phyloP scores from a whole-genome alignment of 2,329 filamentous ascomycete genomes.

The Coniochaeta sp. region DNA sequence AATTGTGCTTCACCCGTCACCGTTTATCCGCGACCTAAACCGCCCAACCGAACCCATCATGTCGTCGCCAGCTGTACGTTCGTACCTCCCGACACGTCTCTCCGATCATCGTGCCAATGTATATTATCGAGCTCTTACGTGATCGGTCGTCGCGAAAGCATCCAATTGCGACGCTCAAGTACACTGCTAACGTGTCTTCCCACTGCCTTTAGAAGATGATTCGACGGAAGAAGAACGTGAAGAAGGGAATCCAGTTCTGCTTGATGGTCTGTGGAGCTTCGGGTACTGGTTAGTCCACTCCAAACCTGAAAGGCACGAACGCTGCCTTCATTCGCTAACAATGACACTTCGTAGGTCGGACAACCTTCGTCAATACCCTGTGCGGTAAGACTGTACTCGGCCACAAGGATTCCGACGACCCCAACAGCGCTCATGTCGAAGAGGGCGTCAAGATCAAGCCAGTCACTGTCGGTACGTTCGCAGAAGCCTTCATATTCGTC shows the following conservation, averaged over 20 bases:
- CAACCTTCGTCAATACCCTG: conserved; percentile 98
- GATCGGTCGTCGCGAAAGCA: conserved; percentile 1
- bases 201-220: conserved; percentile 68
- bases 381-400: conserved; percentile 89
- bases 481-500: conserved; percentile 8
- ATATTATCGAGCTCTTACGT: conserved; percentile 2
- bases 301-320: neutral
- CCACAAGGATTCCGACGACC: conserved; percentile 90
- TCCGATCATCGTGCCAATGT: conserved; percentile 5
- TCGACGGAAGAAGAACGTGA: conserved; percentile 99
- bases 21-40: neutral
- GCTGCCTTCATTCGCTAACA: neutral
- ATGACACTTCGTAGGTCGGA: conserved; percentile 59
- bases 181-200: conserved; percentile 16
- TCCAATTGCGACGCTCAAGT: neutral
- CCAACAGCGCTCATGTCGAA: conserved; percentile 80
- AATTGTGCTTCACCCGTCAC: neutral
- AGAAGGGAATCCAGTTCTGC: conserved; percentile 99
- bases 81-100: conserved; percentile 5
- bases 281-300: conserved; percentile 71
- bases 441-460: conserved; percentile 98
- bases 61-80: conserved; percentile 26
- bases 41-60: conserved; percentile 9
- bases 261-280: conserved; percentile 99
- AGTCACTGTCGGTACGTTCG: conserved; percentile 79